Evolutionary conservation across 768 basidiomycete species (phyloP).

Genomic region (Termitomyces sp.): DNA sequence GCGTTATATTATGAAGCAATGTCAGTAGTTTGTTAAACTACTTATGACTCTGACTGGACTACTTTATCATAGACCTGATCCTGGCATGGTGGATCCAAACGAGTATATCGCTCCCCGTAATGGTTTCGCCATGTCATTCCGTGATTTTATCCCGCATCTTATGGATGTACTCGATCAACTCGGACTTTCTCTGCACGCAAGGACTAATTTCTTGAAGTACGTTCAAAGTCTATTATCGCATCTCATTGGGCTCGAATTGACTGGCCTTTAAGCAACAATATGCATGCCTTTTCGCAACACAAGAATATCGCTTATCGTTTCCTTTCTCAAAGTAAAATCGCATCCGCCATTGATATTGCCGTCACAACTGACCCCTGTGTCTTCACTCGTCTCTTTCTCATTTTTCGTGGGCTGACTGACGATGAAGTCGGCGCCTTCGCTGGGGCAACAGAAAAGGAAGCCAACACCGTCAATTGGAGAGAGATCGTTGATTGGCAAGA

Average conservation of each 20-base stretch:
- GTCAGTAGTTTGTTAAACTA: slow-evolving; percentile 36
- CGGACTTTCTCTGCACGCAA: slow-evolving; percentile 77
- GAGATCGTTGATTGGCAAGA: slow-evolving; percentile 79
- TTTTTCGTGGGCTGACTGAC: slow-evolving; percentile 77
- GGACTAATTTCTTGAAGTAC: slow-evolving; percentile 78
- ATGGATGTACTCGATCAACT: slow-evolving; percentile 80
- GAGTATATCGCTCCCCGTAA: slow-evolving; percentile 79
- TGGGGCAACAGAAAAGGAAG: slow-evolving; percentile 82
- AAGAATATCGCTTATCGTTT: slow-evolving; percentile 91
- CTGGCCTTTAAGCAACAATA: slow-evolving; percentile 54
- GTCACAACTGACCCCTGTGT: slow-evolving; percentile 77
- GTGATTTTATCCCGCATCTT: slow-evolving; percentile 76
- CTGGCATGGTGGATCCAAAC: slow-evolving; percentile 66
- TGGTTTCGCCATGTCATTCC: slow-evolving; percentile 79
- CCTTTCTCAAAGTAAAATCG: slow-evolving; percentile 70
- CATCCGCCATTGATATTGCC: slow-evolving; percentile 82
- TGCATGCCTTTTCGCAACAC: slow-evolving; percentile 66
- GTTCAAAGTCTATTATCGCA: slow-evolving; percentile 14
- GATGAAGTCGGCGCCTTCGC: slow-evolving; percentile 74
- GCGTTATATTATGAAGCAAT: slow-evolving; percentile 82
- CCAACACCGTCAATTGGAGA: slow-evolving; percentile 75
- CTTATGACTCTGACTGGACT: not conserved
- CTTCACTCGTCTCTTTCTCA: slow-evolving; percentile 81
- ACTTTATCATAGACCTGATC: slow-evolving; percentile 59
- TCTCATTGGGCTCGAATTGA: slow-evolving; percentile 1